Conservation (phyloP, 257 asterid species). For the Ballota nigra region DNA sequence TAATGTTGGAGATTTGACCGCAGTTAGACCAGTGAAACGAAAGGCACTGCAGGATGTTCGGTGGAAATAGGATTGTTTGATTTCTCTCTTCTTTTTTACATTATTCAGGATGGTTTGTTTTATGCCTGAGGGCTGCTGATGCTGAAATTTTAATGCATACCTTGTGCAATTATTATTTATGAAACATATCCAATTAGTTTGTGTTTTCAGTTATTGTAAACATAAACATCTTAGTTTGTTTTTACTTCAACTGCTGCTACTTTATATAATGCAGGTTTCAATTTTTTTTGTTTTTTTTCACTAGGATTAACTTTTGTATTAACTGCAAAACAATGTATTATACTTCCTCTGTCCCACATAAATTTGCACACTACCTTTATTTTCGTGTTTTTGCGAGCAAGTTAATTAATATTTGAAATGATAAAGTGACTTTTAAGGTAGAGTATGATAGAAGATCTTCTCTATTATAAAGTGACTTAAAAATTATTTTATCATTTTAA, state of each 20-base stretch:
- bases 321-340: background rate
- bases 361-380: too few relatives aligned
- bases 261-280: background rate
- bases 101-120: background rate
- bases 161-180: constrained; percentile 37
- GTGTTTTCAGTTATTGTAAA: background rate
- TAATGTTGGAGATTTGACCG: constrained; percentile 38
- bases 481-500: too few relatives aligned
- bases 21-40: constrained; percentile 53
- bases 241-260: background rate
- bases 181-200: background rate
- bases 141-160: constrained; percentile 33
- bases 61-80: constrained; percentile 26
- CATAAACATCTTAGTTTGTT: background rate
- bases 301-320: too few relatives aligned
- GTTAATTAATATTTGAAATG: too few relatives aligned
- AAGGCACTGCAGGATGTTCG: constrained; percentile 47
- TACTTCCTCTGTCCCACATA: too few relatives aligned
- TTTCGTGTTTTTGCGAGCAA: too few relatives aligned
- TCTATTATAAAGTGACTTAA: too few relatives aligned
- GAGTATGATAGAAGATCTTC: too few relatives aligned
- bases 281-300: too few relatives aligned
- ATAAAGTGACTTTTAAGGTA: too few relatives aligned
- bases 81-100: background rate
- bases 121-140: background rate